These are phyloP conservation scores for Trametes sanguinea DNA, from an alignment of 768 basidiomycete genomes.

Conservation along the genomic window DNA sequence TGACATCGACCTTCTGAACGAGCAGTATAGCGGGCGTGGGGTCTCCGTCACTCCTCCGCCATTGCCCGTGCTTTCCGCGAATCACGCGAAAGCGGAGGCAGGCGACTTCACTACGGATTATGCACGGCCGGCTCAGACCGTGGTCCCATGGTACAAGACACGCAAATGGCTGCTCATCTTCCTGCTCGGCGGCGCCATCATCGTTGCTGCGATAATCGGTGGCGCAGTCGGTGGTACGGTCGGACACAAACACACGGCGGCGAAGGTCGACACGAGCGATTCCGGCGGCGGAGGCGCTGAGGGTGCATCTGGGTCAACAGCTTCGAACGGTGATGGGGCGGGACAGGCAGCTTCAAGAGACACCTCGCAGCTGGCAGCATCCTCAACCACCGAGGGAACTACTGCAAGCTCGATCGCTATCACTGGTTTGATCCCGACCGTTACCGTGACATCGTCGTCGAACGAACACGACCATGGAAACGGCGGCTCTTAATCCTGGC, in stretches of 20 bases:
- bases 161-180: slow-evolving; percentile 46
- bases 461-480: too few species aligned
- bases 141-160: slow-evolving; percentile 50
- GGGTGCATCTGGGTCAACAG: too few species aligned
- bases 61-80: slow-evolving; percentile 21
- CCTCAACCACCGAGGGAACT: too few species aligned
- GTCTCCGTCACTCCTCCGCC: slow-evolving; percentile 22
- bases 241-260: slow-evolving; percentile 28
- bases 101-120: slow-evolving; percentile 16
- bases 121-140: slow-evolving; percentile 1
- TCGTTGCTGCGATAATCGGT: slow-evolving; percentile 56
- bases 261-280: background rate
- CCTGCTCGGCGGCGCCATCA: slow-evolving; percentile 39
- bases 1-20: slow-evolving; percentile 45
- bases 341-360: too few species aligned
- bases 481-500: too few species aligned
- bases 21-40: slow-evolving; percentile 23
- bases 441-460: too few species aligned
- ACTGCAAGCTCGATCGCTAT: too few species aligned
- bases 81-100: slow-evolving; percentile 28
- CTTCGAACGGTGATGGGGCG: too few species aligned
- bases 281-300: background rate
- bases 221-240: slow-evolving; percentile 59
- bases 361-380: too few species aligned
- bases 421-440: too few species aligned